Base-by-base conservation (phyloP, 768 basidiomycete genomes). In the Phaeolepiota aurea region DNA sequence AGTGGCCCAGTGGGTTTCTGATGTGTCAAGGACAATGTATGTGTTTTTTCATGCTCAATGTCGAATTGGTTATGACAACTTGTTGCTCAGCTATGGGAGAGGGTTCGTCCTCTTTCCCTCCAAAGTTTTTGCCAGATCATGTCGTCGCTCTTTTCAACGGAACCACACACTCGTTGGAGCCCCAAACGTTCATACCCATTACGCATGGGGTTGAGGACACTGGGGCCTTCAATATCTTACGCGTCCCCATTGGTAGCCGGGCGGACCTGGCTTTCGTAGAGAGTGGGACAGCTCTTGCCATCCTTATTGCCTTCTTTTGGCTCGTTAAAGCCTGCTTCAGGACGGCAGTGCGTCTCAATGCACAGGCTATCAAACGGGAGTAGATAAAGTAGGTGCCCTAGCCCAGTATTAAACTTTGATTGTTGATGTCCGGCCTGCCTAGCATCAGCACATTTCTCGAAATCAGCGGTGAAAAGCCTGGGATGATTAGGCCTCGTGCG, bases 211-310 rank as follows among this genome's bases (percentile, higher is more conserved):
- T 19, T 16, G 11, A 34, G 21, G 32, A 32, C 25, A 37, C 37
- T 31, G 18, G 41, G 2, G 40, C 52, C 11, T 28, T 48, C 18
- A 45, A 54, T 25, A 44, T 44, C 19, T 42, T 72, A 3, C 50
- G 52, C 2, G 57, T 69, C 3, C 71, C 72, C 0, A 56, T 65
- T 0, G 72, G 71, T 5, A 54, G 54, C 16, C 40, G 41, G 1
- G 49, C 46, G 2, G 63, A 74, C 45, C 48, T 72, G 1, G 48
- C 48, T 0, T 49, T 56, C n/a, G 71, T 72, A n/a, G 68, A 71
- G 42, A 46, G 65, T 25, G 55, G 68, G 7, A 73, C 69, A 0
- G 53, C 57, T 1, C 22, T 66, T 9, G 60, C 56, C 14, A 62
- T 73, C 31, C 46, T 71, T n/a, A 30, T 51, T 1, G 58, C 61